Percentiles rank a stretch among this genome's conserved stretches.
These are phyloP conservation scores for Pythium catenulatum DNA, from an alignment of 352 stramenopile species.

Conservation along the genomic window DNA sequence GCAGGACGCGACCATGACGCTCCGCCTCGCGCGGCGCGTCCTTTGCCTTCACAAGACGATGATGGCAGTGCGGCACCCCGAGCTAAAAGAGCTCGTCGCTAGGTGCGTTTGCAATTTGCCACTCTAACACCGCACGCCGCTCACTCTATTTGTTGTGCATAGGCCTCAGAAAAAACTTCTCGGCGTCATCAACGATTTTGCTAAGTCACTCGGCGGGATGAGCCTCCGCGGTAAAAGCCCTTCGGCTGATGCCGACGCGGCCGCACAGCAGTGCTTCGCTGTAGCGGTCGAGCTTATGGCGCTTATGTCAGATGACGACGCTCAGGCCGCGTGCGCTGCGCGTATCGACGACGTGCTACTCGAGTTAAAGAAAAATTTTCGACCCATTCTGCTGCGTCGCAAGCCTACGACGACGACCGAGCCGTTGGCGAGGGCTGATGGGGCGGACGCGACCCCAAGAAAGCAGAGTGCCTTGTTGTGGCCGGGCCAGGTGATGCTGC, in stretches of 20 bases:
- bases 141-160: neutral
- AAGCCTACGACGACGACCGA: neutral
- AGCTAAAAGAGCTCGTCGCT: neutral
- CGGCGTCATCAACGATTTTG: constrained; percentile 12
- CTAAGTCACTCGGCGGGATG: constrained; percentile 24
- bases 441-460: neutral
- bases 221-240: neutral
- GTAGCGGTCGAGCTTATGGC: constrained; percentile 21
- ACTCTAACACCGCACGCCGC: too few relatives aligned
- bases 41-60: constrained; percentile 13
- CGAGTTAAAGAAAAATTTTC: constrained; percentile 23
- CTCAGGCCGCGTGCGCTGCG: neutral
- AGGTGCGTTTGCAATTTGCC: neutral
- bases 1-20: neutral
- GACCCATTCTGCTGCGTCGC: neutral
- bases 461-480: neutral
- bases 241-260: neutral
- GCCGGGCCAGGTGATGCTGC: constrained; percentile 38
- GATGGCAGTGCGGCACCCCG: neutral
- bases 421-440: too few relatives aligned
- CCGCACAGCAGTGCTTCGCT: constrained; percentile 24
- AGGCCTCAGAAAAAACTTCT: neutral
- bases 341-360: constrained; percentile 22
- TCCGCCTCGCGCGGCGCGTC: neutral
- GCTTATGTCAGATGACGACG: constrained; percentile 21